Evolutionary conservation across 129 eudicot genomes (phyloP), one percentile per base, ranked within the genome.

Genomic region (Mikania micrantha): DNA sequence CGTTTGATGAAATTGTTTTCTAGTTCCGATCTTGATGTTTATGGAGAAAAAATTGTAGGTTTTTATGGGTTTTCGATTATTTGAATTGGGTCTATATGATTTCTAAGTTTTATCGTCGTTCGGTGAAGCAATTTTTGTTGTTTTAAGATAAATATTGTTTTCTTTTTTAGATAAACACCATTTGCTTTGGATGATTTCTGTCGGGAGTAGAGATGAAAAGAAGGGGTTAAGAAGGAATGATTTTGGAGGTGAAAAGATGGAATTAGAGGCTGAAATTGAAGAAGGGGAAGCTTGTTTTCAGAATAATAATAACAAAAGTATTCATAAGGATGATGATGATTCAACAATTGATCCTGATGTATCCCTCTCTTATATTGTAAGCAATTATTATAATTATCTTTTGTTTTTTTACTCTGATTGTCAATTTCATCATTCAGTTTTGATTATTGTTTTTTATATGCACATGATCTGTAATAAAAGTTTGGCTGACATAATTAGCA

Each of bases 211-310:
- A 53, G 85, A 90, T 87, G 95, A 86, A 31, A 80, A 83, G 56
- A 82, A 90, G 88, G 85, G 84, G 81, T 16, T 80, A 64, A 85
- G 83, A 34, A 85, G 81, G 79, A 82, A 80, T 76, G 78, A 83
- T 31, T 64, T 67, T 78, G 79, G 57, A 42, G 83, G 77, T 75
- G 80, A 71, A 39, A 85, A 82, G 87, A 87, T 80, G 60, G 95
- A 85, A 32, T 52, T 82, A 41, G 91, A 78, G 61, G 77, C 77
- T 58, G 97, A 90, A 22, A 74, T 91, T 60, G 97, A 91, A 79
- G 97, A 91, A 81, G 97, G 93, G 34, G 97, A 91, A 75, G 97
- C 95, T 79, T 80, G 41, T 53, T 71, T 72, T 35, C 78, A 75
- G 69, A 75, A 79, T 17, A 76, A 73, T 49, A 24, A 52, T 19